Base-by-base conservation (phyloP, 257 asterid species). In the Fraxinus quadrangulata region DNA sequence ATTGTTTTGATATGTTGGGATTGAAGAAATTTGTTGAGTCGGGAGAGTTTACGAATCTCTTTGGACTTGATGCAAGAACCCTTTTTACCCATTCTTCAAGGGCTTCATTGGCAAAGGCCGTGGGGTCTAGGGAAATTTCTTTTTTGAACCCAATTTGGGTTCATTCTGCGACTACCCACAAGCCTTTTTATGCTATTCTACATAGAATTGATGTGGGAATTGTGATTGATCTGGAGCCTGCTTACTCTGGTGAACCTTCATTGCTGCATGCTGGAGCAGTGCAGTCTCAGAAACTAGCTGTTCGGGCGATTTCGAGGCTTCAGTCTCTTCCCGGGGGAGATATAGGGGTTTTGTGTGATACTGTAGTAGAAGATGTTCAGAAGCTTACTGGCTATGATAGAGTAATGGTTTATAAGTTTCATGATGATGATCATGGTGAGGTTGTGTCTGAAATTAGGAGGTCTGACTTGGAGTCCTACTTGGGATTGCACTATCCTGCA, bases 361-460 rank as follows among this genome's bases (percentile, higher is more conserved):
- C 92, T 0, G 88, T 89, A 17, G 91, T 87, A 1, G 84, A 89
- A 83, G 68, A 88, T 36, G 92, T 89, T 45, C 81, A 83, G 82
- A 85, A 84, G 83, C 87, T 89, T 1, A 87, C 91, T 0, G 91
- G 93, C 8, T 87, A 87, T 49, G 93, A 89, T 63, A 83, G 90
- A 2, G 92, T 89, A 4, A 84, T 87, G 91, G 90, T 86, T 21
- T 89, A 86, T 75, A 89, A 83, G 87, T 89, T 89, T 78, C 94
- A 89, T 40, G 92, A 87, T 39, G 93, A 89, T 73, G 89, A 89
- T 74, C 92, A 89, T 11, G 94, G 94, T 54, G 94, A 89, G 79
- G 92, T 89, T 24, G 88, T 87, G 79, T 87, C 91, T 0, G 91
- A 89, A 82, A 83, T 87, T 76, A 83, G 73, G 78, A 82, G 93